Evolutionary conservation across 495 filamentous ascomycete genomes (phyloP).

Genomic region (Penicillium manginii): DNA sequence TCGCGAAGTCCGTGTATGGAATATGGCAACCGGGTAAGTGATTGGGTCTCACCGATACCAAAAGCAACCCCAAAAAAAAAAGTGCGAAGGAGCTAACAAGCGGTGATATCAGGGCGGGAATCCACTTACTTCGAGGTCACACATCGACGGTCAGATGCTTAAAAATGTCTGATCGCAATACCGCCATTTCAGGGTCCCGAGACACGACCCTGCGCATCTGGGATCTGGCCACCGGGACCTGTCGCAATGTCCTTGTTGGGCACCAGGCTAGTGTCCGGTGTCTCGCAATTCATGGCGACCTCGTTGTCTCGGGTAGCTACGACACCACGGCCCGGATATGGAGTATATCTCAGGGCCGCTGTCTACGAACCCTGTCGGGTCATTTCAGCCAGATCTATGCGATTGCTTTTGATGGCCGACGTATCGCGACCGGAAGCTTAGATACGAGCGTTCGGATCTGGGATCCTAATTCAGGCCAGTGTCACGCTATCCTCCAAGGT

Average conservation of each 20-base stretch:
- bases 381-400: slow-evolving; percentile 99
- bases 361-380: slow-evolving; percentile 84
- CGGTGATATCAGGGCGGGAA: slow-evolving; percentile 53
- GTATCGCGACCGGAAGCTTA: slow-evolving; percentile 94
- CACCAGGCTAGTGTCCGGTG: slow-evolving; percentile 97
- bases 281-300: slow-evolving; percentile 91
- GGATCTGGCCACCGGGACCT: slow-evolving; percentile 86
- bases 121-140: slow-evolving; percentile 89
- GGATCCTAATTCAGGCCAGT: slow-evolving; percentile 87
- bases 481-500: slow-evolving; percentile 91
- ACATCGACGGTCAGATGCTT: slow-evolving; percentile 96
- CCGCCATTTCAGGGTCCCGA: slow-evolving; percentile 93
- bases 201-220: slow-evolving; percentile 94
- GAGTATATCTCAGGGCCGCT: slow-evolving; percentile 93
- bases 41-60: slow-evolving; percentile 2
- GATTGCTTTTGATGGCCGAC: slow-evolving; percentile 90
- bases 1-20: slow-evolving; percentile 95
- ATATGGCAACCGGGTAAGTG: slow-evolving; percentile 89
- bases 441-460: slow-evolving; percentile 97
- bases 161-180: slow-evolving; percentile 93
- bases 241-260: slow-evolving; percentile 88
- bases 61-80: not conserved
- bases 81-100: not conserved
- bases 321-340: slow-evolving; percentile 96
- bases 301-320: slow-evolving; percentile 95